These are phyloP conservation scores for Diaporthe sp. DNA, from an alignment of 2,329 filamentous ascomycete genomes.

Conservation along the genomic window DNA sequence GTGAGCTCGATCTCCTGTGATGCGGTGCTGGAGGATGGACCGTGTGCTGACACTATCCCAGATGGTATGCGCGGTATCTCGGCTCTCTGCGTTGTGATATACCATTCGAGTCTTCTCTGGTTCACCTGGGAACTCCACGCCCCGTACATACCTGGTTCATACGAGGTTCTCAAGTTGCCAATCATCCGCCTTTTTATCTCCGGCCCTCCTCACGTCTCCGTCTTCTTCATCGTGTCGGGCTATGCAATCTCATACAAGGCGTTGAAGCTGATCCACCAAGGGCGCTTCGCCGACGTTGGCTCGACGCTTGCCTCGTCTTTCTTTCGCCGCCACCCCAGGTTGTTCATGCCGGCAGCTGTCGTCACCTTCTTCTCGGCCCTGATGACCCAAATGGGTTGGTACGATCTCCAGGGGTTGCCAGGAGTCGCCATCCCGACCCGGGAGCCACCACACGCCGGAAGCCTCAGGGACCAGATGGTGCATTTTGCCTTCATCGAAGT, in stretches of 20 bases:
- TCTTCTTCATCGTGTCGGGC: slow-evolving; percentile 57
- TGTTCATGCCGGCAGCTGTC: slow-evolving; percentile 47
- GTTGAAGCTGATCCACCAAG: slow-evolving; percentile 47
- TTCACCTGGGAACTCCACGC: slow-evolving; percentile 39
- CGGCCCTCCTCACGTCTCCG: slow-evolving; percentile 50
- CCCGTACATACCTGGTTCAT: slow-evolving; percentile 29
- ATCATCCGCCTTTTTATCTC: slow-evolving; percentile 50
- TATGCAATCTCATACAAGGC: slow-evolving; percentile 56
- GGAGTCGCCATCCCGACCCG: slow-evolving; percentile 43
- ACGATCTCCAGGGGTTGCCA: slow-evolving; percentile 40
- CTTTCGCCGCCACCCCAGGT: slow-evolving; percentile 48
- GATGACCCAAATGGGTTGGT: slow-evolving; percentile 43
- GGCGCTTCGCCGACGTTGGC: slow-evolving; percentile 44
- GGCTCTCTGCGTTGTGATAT: slow-evolving; percentile 44
- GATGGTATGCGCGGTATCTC: slow-evolving; percentile 47
- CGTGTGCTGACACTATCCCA: slow-evolving; percentile 12
- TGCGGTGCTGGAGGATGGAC: background rate
- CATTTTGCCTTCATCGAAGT: slow-evolving; percentile 41
- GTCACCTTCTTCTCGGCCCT: slow-evolving; percentile 40
- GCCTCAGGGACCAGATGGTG: slow-evolving; percentile 43
- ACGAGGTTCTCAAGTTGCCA: slow-evolving; percentile 46
- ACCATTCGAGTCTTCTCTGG: slow-evolving; percentile 42
- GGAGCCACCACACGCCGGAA: slow-evolving; percentile 41
- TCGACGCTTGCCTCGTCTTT: slow-evolving; percentile 47
- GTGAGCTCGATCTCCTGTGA: background rate